A percentile compares a stretch with the other conserved stretches of the same genome.
Evolutionary conservation across 768 basidiomycete species (phyloP).

Genomic region (Postia placenta): DNA sequence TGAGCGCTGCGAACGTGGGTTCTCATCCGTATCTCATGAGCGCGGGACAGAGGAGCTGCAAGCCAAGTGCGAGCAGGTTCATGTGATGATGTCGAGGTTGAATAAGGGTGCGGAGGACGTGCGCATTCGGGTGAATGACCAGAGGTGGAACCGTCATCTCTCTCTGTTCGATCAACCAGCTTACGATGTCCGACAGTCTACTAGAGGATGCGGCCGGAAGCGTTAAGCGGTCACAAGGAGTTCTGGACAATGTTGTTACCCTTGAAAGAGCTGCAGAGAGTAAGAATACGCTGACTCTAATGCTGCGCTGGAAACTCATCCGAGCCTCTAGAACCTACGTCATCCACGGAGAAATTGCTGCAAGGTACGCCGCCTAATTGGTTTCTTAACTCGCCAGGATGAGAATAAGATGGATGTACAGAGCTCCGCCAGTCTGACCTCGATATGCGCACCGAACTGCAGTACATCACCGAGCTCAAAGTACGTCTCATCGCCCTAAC

Average conservation of each 20-base stretch:
- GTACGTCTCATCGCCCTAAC: slow-evolving; percentile 10
- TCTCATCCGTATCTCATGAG: neutral
- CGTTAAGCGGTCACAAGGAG: slow-evolving; percentile 51
- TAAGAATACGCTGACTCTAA: slow-evolving; percentile 15
- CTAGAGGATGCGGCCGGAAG: slow-evolving; percentile 56
- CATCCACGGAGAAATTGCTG: slow-evolving; percentile 10
- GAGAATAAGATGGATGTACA: no score
- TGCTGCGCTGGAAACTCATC: slow-evolving; percentile 26
- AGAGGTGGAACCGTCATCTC: slow-evolving; percentile 33
- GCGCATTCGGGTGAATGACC: slow-evolving; percentile 40
- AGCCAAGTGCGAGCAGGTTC: slow-evolving; percentile 46
- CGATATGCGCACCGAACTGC: slow-evolving; percentile 56
- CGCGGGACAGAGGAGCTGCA: slow-evolving; percentile 49
- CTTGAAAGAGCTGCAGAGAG: slow-evolving; percentile 48
- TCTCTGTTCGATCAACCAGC: slow-evolving; percentile 1
- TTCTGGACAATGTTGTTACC: slow-evolving; percentile 49
- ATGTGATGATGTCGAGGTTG: slow-evolving; percentile 45
- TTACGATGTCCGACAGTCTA: slow-evolving; percentile 30
- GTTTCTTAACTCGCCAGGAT: no score
- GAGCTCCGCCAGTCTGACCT: slow-evolving; percentile 62
- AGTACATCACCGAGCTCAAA: slow-evolving; percentile 44
- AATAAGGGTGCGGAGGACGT: slow-evolving; percentile 55
- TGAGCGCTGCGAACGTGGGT: slow-evolving; percentile 24
- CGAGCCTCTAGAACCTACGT: slow-evolving; percentile 11
- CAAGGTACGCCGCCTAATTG: slow-evolving; percentile 4